Base-by-base conservation (phyloP, 345 rosid species). In the Lumnitzera racemosa region DNA sequence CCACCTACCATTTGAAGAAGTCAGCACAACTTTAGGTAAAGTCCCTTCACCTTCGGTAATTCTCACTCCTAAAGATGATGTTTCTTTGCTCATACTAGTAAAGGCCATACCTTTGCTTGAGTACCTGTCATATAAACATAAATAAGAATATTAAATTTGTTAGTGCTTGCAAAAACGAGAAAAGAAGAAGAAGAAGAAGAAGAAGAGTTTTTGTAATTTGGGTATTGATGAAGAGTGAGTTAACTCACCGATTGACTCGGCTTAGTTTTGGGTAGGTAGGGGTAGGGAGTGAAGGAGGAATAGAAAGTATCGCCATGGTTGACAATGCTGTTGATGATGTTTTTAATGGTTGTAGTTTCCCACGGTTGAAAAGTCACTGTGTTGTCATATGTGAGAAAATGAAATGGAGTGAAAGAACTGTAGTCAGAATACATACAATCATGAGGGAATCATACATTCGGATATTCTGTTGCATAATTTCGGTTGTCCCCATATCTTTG, bases 1-100 rank as follows among this genome's bases (percentile, higher is more conserved):
- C 14, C 20, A 83, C 98, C 91, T 82, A 47, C 91, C 91, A 27
- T 74, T 71, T 65, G 88, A 72, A 56, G 96, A 83, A 61, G 91
- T 79, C 46, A 92, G 91, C 27, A 89, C 86, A 66, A 89, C 74
- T 69, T 85, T 89, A 0, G 94, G 98, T 61, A 92, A 84, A 71
- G 71, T 87, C 66, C 96, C 96, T 77, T 85, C 82, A 31, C 96
- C 96, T 82, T 92, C 85, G 1, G 94, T 72, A 47, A 83, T 69
- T 64, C 69, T 72, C 55, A 89, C 91, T 58, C 96, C 94, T 15
- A 49, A 17, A 53, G 76, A 17, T 11, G 62, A 55, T 25, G 64
- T 27, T 61, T 65, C 76, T 58, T 64, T 64, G 29, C 49, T 68
- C 36, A 63, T 64, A n/a, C 71, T 56, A 13, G 88, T 80, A 70